These are phyloP conservation scores for Dispira simplex DNA, from an alignment of 192 early-diverging fungal species.

Conservation along the genomic window DNA sequence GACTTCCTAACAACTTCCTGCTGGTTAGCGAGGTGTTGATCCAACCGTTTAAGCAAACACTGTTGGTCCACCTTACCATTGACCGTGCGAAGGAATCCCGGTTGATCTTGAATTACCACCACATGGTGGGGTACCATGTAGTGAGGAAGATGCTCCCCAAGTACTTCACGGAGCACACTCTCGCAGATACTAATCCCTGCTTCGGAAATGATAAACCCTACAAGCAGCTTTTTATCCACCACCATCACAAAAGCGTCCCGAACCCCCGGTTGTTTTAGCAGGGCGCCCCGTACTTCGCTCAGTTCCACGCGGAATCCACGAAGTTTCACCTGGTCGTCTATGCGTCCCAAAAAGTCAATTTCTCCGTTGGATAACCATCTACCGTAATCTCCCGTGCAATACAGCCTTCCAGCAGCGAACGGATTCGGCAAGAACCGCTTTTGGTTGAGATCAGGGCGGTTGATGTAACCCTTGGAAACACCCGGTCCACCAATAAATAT, in stretches of 20 bases:
- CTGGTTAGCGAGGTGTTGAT: too few species aligned
- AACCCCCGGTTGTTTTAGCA: conserved; percentile 15
- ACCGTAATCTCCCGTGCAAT: conserved; percentile 19
- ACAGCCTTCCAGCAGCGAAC: conserved; percentile 16
- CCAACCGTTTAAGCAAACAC: too few species aligned
- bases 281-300: conserved; percentile 14
- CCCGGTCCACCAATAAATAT: conserved; percentile 16
- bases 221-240: conserved; percentile 9
- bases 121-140: not conserved
- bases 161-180: too few species aligned
- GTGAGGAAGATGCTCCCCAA: not conserved
- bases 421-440: conserved; percentile 23
- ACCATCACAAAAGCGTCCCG: conserved; percentile 14
- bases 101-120: not conserved
- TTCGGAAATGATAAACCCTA: conserved; percentile 17
- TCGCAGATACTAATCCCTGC: not conserved
- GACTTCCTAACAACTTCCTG: too few species aligned
- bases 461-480: conserved; percentile 21
- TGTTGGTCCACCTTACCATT: not conserved
- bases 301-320: conserved; percentile 22
- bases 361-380: conserved; percentile 17
- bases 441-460: conserved; percentile 17
- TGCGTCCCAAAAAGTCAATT: conserved; percentile 17
- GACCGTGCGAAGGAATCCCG: not conserved
- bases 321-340: conserved; percentile 24